A percentile compares a stretch with the other conserved stretches of the same genome.
These are phyloP conservation scores for Solanum neorickii DNA, from an alignment of 257 asterid genomes.

Conservation along the genomic window DNA sequence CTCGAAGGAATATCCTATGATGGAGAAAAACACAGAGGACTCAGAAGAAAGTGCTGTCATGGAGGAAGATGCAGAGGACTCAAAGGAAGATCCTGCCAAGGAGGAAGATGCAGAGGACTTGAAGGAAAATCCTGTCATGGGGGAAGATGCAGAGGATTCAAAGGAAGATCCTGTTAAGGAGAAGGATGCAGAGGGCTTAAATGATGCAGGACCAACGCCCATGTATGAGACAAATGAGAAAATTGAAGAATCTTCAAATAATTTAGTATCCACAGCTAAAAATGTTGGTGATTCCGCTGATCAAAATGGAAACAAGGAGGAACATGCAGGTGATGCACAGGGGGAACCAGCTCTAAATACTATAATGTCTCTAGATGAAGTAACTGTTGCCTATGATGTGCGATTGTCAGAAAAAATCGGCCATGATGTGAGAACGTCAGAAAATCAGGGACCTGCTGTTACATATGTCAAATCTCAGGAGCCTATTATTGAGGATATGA, in stretches of 20 bases:
- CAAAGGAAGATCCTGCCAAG: background rate
- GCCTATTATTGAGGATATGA: slow-evolving; percentile 3
- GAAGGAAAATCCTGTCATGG: background rate
- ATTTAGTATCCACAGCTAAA: background rate
- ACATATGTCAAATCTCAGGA: slow-evolving; percentile 10
- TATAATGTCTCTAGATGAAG: background rate
- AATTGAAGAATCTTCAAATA: slow-evolving; percentile 1
- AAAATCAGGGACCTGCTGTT: slow-evolving; percentile 8
- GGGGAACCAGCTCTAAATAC: slow-evolving; percentile 1
- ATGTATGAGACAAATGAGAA: slow-evolving; percentile 2
- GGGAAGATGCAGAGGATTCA: background rate
- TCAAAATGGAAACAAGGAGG: slow-evolving; percentile 4
- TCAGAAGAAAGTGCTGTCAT: background rate
- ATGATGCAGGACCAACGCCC: background rate
- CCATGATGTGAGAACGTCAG: background rate
- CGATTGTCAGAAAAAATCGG: background rate
- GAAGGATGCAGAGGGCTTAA: background rate
- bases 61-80: background rate
- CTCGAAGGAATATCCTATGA: background rate
- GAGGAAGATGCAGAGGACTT: background rate
- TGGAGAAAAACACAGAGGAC: background rate
- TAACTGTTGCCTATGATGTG: background rate
- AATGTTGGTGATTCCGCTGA: slow-evolving; percentile 3
- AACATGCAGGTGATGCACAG: slow-evolving; percentile 6
- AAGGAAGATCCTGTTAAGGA: background rate